These are phyloP conservation scores for Ogataea polymorpha DNA, from an alignment of 805 yeast genomes.

Conservation along the genomic window DNA sequence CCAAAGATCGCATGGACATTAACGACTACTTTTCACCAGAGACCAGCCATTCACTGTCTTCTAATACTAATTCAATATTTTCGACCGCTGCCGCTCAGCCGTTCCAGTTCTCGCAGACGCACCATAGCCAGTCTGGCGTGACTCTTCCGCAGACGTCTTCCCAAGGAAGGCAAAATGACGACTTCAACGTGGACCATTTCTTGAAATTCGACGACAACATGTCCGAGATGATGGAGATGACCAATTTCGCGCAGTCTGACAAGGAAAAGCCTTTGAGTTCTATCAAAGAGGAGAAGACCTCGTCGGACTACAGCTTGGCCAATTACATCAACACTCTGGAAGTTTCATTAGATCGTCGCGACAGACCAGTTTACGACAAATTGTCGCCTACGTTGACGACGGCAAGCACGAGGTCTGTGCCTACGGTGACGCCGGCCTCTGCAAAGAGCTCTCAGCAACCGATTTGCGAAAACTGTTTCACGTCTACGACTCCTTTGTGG, in stretches of 20 bases:
- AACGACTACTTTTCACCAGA: conserved; percentile 27
- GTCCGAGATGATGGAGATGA: conserved; percentile 27
- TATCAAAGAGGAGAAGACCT: conserved; percentile 1
- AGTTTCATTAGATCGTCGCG: conserved; percentile 29
- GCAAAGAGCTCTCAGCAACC: conserved; percentile 18
- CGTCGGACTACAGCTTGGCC: conserved; percentile 24
- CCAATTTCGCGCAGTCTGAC: conserved; percentile 21
- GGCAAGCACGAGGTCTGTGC: conserved; percentile 8
- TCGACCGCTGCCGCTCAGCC: conserved; percentile 14
- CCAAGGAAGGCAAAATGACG: conserved; percentile 16
- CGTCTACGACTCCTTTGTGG: conserved; percentile 93
- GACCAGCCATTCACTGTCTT: conserved; percentile 25
- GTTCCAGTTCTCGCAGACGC: conserved; percentile 4
- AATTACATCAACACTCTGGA: conserved; percentile 34
- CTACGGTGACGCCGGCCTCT: conserved; percentile 10
- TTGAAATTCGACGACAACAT: conserved; percentile 31
- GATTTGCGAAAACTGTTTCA: conserved; percentile 83
- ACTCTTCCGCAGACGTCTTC: conserved; percentile 2
- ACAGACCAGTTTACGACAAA: conserved; percentile 9
- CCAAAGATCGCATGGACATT: conserved; percentile 16
- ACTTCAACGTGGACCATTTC: conserved; percentile 32
- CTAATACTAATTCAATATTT: conserved; percentile 23
- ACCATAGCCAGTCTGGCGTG: background rate
- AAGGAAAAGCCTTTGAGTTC: background rate
- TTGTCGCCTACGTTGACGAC: conserved; percentile 16